Base-by-base conservation (phyloP, 495 filamentous ascomycete genomes). In the Lophiostoma macrostomum region DNA sequence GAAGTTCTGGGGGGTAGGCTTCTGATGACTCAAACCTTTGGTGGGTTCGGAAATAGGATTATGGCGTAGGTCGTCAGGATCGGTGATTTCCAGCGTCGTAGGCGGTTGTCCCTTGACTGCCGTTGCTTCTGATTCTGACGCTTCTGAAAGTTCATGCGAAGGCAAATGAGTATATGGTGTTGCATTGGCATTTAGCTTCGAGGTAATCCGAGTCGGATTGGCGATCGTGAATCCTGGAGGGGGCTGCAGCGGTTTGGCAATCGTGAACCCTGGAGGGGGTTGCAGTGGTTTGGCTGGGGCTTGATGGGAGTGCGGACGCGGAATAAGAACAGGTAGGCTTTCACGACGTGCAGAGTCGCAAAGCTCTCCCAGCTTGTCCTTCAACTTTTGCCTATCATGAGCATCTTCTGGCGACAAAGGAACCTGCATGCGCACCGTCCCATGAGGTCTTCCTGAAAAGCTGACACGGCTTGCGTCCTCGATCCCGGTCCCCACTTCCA, bases 1-100 rank as follows among this genome's bases (percentile, higher is more conserved):
- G 27, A 65, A 54, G 41, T 59, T 57, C 39, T 64, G 60, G 1
- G 42, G 42, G n/a, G 55, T 65, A 0, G 63, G 61, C 4, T 11
- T 23, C 34, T 55, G 45, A 7, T 53, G 56, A 20, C 28, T 20
- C 12, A 59, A 30, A 1, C 60, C 54, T 10, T 32, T 41, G 19
- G 47, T 45, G 16, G 56, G 45, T 24, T 52, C 51, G n/a, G 31
- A 32, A n/a, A 13, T 35, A 24, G 14, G 49, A 23, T 16, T 16
- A 14, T 23, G 29, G n/a, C 32, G 39, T n/a, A 51, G 14, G 23
- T 10, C 46, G 23, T 64, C 60, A 2, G 51, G 56, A 20, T 56
- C 60, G 23, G 50, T 64, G 35, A 52, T 40, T 6, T 18, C 14
- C 3, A 64, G 56, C 30, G 22, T 63, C 4, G 11, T 20, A 4